Evolutionary conservation across 805 yeast species (phyloP).

Genomic region (Hanseniaspora pseudoguilliermondii): DNA sequence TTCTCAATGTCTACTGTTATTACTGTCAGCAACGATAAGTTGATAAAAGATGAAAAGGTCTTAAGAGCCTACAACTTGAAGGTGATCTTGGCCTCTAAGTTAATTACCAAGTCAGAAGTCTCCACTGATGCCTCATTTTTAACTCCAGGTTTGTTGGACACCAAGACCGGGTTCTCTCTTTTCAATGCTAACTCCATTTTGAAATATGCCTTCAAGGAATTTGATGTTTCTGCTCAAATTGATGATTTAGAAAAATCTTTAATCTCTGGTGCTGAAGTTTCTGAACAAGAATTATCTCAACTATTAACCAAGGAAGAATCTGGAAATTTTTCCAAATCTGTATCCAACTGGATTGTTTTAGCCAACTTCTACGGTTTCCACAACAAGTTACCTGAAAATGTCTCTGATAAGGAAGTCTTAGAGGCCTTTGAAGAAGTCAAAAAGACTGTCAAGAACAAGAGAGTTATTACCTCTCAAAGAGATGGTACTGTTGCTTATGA

Average conservation of each 20-base stretch:
- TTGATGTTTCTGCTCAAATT: constrained; percentile 28
- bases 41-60: constrained; percentile 3
- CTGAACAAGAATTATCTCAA: constrained; percentile 28
- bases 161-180: constrained; percentile 30
- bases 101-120: constrained; percentile 23
- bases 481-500: constrained; percentile 32
- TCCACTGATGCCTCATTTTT: constrained; percentile 18
- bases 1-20: constrained; percentile 2
- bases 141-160: constrained; percentile 17
- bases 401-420: constrained; percentile 28
- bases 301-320: constrained; percentile 24
- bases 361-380: constrained; percentile 41
- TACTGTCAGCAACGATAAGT: constrained; percentile 8
- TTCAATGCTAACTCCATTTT: constrained; percentile 59
- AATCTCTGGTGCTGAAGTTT: constrained; percentile 23
- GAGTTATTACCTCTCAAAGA: constrained; percentile 23
- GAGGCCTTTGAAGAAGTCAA: constrained; percentile 37
- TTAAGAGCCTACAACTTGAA: constrained; percentile 25
- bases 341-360: constrained; percentile 47
- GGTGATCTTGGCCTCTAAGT: constrained; percentile 24
- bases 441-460: constrained; percentile 32
- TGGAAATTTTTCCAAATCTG: constrained; percentile 22
- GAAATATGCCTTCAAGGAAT: constrained; percentile 45
- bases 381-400: constrained; percentile 20
- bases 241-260: constrained; percentile 19